Percentiles rank a stretch among this genome's conserved stretches.
Evolutionary conservation across 192 early-diverging fungal genomes (phyloP).

Genomic region (Coemansia sp.): DNA sequence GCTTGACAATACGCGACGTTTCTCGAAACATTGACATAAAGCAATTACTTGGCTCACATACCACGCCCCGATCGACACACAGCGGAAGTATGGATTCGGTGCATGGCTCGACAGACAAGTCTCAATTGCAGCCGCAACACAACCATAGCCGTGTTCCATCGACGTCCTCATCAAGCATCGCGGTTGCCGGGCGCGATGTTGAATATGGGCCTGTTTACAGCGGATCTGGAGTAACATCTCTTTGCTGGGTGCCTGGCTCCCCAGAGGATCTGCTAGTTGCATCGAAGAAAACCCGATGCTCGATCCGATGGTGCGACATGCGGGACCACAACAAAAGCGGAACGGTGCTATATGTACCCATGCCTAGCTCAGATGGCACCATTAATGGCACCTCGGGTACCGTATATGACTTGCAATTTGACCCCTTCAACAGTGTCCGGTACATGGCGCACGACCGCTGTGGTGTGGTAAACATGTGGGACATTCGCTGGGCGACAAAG

Average conservation of each 20-base stretch:
- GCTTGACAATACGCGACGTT: slow-evolving; percentile 39
- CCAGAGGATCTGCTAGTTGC: slow-evolving; percentile 39
- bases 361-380: slow-evolving; percentile 3
- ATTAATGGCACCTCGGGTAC: slow-evolving; percentile 14
- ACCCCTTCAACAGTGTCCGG: slow-evolving; percentile 41
- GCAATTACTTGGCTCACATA: slow-evolving; percentile 30
- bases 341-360: slow-evolving; percentile 36
- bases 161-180: slow-evolving; percentile 14
- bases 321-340: slow-evolving; percentile 23
- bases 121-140: slow-evolving; percentile 3
- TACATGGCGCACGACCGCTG: slow-evolving; percentile 47
- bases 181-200: slow-evolving; percentile 6
- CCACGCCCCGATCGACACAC: slow-evolving; percentile 26
- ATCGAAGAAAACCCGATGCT: slow-evolving; percentile 27
- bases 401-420: slow-evolving; percentile 50
- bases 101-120: not conserved
- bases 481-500: slow-evolving; percentile 39
- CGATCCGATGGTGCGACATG: slow-evolving; percentile 49
- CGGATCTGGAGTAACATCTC: slow-evolving; percentile 38
- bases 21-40: slow-evolving; percentile 31
- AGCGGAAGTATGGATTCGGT: slow-evolving; percentile 14
- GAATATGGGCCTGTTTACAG: slow-evolving; percentile 28
- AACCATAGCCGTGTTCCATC: slow-evolving; percentile 21
- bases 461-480: slow-evolving; percentile 46
- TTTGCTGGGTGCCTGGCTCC: slow-evolving; percentile 40